Evolutionary conservation across 2,329 filamentous ascomycete genomes (phyloP).

Genomic region (Calonectria pauciramosa): DNA sequence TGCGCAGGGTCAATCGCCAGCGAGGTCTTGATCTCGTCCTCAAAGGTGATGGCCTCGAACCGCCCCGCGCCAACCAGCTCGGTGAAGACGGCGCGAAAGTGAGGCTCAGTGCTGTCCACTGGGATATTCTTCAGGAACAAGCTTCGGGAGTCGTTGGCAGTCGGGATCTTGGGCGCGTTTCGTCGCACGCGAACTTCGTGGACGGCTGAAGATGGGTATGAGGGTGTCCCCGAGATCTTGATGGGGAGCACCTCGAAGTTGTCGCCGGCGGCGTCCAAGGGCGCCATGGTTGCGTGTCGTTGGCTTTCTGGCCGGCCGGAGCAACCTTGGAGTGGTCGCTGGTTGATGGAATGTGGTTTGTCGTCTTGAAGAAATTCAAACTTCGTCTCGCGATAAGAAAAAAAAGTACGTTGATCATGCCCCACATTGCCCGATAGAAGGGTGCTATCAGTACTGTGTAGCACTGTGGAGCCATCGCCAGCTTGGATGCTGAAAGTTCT

Average conservation of each 20-base stretch:
- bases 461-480: background rate
- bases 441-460: conserved; percentile 2
- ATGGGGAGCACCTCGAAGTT: conserved; percentile 81
- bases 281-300: conserved; percentile 44
- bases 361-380: conserved; percentile 16
- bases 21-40: conserved; percentile 66
- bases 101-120: conserved; percentile 82
- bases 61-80: conserved; percentile 81
- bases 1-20: conserved; percentile 63
- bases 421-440: conserved; percentile 20
- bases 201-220: conserved; percentile 72
- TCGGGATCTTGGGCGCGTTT: conserved; percentile 84
- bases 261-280: conserved; percentile 48
- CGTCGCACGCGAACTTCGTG: conserved; percentile 91
- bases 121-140: conserved; percentile 95
- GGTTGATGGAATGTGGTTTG: background rate
- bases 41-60: conserved; percentile 84
- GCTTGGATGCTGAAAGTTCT: background rate
- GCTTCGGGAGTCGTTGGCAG: conserved; percentile 80
- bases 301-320: background rate
- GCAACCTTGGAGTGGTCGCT: background rate
- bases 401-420: conserved; percentile 17
- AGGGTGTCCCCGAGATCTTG: conserved; percentile 72
- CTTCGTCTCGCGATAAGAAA: conserved; percentile 36
- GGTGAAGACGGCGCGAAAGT: conserved; percentile 82